Evolutionary conservation across 208 protist species (phyloP).

Genomic region (Crithidia bombi): DNA sequence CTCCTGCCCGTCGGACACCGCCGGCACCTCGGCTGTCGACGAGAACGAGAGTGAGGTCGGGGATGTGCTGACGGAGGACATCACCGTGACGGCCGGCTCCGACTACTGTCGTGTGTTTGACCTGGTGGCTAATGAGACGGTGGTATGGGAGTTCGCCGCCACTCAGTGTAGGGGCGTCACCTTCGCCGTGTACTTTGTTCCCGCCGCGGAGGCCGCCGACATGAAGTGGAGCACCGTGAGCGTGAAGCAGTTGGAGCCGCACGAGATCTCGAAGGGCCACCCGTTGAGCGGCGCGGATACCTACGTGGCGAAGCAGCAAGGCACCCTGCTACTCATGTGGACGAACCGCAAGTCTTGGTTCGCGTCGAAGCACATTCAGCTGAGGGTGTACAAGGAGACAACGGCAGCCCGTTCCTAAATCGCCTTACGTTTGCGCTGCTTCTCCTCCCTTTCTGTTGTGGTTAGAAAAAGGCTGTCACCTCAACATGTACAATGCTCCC

Average conservation of each 20-base stretch:
- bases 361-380: slow-evolving; percentile 47
- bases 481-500: too few relatives aligned
- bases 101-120: slow-evolving; percentile 36
- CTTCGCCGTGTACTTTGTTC: slow-evolving; percentile 43
- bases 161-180: slow-evolving; percentile 36
- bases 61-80: slow-evolving; percentile 47
- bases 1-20: not conserved
- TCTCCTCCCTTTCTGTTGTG: not conserved
- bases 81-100: slow-evolving; percentile 40
- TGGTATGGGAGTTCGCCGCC: slow-evolving; percentile 55
- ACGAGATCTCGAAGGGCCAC: slow-evolving; percentile 28
- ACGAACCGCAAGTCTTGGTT: slow-evolving; percentile 60
- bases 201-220: slow-evolving; percentile 8
- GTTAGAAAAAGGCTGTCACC: too few relatives aligned
- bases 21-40: not conserved
- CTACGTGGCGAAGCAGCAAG: slow-evolving; percentile 41
- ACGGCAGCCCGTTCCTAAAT: not conserved
- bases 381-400: slow-evolving; percentile 56
- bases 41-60: slow-evolving; percentile 28
- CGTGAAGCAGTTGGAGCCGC: slow-evolving; percentile 38
- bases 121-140: slow-evolving; percentile 35
- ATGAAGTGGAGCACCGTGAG: slow-evolving; percentile 27
- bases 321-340: slow-evolving; percentile 53
- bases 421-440: not conserved
- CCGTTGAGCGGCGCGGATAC: slow-evolving; percentile 37